Evolutionary conservation across 2,329 filamentous ascomycete species (phyloP), one percentile per base, ranked within the genome.

Genomic region (Colletotrichum tofieldiae): DNA sequence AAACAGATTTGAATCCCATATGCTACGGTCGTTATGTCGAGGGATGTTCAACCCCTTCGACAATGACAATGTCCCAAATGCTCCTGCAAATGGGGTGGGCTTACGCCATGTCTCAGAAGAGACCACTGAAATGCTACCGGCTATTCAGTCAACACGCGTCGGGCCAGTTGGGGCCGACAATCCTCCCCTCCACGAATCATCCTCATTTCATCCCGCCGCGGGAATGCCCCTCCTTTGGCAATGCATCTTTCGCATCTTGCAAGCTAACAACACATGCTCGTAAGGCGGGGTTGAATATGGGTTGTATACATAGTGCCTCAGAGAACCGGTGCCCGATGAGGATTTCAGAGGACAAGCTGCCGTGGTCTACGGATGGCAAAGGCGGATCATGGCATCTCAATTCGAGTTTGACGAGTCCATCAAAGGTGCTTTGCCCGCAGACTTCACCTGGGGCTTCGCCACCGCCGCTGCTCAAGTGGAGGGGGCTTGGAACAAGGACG

Each of bases 381-480:
- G 18, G 41, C 54, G 47, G 14, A 61, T 11, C 18, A 74, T 77
- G 76, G 52, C 71, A n/a, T 65, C 65, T 37, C 68, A 58, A 26
- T 58, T 55, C 37, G 76, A 77, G 6, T 78, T 79, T 45, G 77
- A 79, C 61, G 71, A 75, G 3, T 70, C 77, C 62, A 69, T 79
- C 67, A 77, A 76, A 51, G 77, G 77, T 68, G 68, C 75, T 16
- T 76, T 83, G 18, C 79, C 79, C 4, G 64, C 79, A 26, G 79
- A 82, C 65, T 83, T 83, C 71, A 76, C 79, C 58, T 84, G 81
- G 81, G 83, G 83, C 32, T 84, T 79, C 67, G 83, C 83, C 23
- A 84, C 83, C 0, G 82, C 83, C 1, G 82, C 83, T 0, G 77
- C 81, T 6, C 82, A 84, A 64, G 79, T 84, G 3, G 84, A 85